These are phyloP conservation scores for Immersiporthe knoxdaviesiana DNA, from an alignment of 2,329 filamentous ascomycete species.

Conservation along the genomic window DNA sequence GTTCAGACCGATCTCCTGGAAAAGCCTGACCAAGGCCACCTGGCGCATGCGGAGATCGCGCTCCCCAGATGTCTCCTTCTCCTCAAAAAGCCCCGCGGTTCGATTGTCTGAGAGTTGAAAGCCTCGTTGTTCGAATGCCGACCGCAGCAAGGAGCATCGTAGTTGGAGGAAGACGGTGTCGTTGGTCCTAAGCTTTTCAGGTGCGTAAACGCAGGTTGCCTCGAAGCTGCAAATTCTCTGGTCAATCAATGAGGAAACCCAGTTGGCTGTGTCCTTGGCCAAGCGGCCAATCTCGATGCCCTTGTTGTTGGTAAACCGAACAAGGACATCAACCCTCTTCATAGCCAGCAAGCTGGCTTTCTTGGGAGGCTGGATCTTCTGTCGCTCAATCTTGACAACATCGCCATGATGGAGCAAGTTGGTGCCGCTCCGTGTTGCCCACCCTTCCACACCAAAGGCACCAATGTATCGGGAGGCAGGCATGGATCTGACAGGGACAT, in stretches of 20 bases:
- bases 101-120: conserved; percentile 72
- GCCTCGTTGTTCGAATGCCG: conserved; percentile 69
- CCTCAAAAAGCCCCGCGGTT: conserved; percentile 75
- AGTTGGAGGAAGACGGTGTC: conserved; percentile 95
- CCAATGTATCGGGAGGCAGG: conserved; percentile 73
- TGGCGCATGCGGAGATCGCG: conserved; percentile 82
- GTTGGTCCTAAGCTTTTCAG: conserved; percentile 82
- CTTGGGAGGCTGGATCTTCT: conserved; percentile 69
- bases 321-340: conserved; percentile 80
- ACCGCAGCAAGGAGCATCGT: conserved; percentile 72
- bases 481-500: conserved; percentile 35
- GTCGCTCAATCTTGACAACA: conserved; percentile 81
- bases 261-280: conserved; percentile 83
- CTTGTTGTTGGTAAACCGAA: conserved; percentile 80
- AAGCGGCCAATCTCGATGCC: conserved; percentile 86
- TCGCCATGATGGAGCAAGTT: conserved; percentile 81
- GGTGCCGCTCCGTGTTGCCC: conserved; percentile 84
- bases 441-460: conserved; percentile 87
- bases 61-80: conserved; percentile 84
- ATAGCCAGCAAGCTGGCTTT: conserved; percentile 46
- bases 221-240: conserved; percentile 88
- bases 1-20: conserved; percentile 84
- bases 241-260: conserved; percentile 91
- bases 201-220: conserved; percentile 85
- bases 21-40: conserved; percentile 83